Evolutionary conservation across 176 grass and related monocot genomes (phyloP).

Genomic region (maize (Zea mays)): DNA sequence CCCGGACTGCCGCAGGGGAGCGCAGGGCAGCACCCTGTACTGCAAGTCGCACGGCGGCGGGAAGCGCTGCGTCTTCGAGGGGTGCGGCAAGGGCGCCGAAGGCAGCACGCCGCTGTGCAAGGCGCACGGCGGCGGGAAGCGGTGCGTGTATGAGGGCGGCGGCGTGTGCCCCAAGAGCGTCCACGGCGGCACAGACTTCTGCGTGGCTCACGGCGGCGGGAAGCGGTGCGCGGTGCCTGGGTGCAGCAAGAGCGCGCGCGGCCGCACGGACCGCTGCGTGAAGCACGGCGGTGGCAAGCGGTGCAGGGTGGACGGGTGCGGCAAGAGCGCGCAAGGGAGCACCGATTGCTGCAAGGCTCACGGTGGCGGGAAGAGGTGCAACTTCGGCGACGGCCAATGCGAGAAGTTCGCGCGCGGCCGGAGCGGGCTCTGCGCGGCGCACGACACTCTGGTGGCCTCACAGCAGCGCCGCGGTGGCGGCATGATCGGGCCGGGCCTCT

Average conservation of each 20-base stretch:
- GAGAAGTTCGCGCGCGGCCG: conserved; percentile 71
- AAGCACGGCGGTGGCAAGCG: conserved; percentile 73
- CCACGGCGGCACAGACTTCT: conserved; percentile 68
- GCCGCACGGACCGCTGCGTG: conserved; percentile 66
- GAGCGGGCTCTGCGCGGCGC: conserved; percentile 73
- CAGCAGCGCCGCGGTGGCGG: conserved; percentile 38
- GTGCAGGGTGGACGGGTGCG: conserved; percentile 53
- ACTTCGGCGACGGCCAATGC: conserved; percentile 47
- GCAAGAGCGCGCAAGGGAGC: conserved; percentile 76
- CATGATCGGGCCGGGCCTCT: conserved; percentile 58
- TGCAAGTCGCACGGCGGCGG: conserved; percentile 83
- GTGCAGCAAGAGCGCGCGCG: conserved; percentile 75
- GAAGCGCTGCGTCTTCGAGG: conserved; percentile 64
- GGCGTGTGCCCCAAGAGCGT: conserved; percentile 76
- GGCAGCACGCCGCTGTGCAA: conserved; percentile 79
- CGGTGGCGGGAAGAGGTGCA: conserved; percentile 71
- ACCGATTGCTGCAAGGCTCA: conserved; percentile 75
- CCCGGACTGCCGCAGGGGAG: conserved; percentile 67
- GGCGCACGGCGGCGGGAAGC: conserved; percentile 76
- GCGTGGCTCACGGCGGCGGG: conserved; percentile 77
- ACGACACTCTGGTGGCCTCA: conserved; percentile 49
- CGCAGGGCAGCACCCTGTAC: conserved; percentile 72
- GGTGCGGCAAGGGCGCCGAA: conserved; percentile 66
- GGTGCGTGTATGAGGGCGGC: conserved; percentile 62
- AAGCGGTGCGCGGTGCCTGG: conserved; percentile 64